phyloP scores from a whole-genome alignment of 2,329 filamentous ascomycete genomes.

The Cordyceps militaris region DNA sequence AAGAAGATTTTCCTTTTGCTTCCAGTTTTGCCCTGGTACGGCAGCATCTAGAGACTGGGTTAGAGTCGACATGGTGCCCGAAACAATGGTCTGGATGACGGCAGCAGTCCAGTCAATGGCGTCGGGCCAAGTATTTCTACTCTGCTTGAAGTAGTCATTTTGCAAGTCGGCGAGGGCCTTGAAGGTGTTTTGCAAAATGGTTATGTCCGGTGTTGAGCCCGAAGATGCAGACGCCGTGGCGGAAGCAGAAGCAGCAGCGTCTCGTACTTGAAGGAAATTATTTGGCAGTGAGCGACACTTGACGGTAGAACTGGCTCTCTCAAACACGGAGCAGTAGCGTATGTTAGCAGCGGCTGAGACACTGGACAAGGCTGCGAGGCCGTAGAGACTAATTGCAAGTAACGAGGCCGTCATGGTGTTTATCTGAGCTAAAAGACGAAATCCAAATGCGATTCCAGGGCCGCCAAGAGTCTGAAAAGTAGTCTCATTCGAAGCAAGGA shows the following conservation, averaged over 20 bases:
- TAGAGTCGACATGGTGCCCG: constrained; percentile 64
- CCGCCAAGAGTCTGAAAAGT: not conserved
- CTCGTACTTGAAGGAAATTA: not conserved
- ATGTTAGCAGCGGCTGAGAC: not conserved
- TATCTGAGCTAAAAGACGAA: not conserved
- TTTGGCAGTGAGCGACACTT: constrained; percentile 1
- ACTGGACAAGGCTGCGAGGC: not conserved
- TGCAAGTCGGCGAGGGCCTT: constrained; percentile 70
- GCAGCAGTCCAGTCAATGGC: constrained; percentile 93
- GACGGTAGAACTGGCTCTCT: not conserved
- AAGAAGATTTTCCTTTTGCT: constrained; percentile 67
- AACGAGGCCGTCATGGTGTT: constrained; percentile 9
- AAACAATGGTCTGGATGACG: constrained; percentile 72
- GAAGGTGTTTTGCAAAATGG: constrained; percentile 43
- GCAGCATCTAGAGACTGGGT: constrained; percentile 47
- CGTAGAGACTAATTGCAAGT: not conserved
- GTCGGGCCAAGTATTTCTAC: constrained; percentile 74
- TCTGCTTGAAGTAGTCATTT: constrained; percentile 65
- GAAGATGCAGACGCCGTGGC: not conserved
- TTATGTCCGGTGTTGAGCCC: not conserved
- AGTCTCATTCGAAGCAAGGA: not conserved
- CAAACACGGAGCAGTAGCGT: constrained; percentile 2
- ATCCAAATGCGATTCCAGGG: not conserved
- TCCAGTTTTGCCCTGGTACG: constrained; percentile 31
- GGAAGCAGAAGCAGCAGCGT: not conserved